Conservation (phyloP, 1,139 yeast genomes). For the Blastobotrys raffinosifermentans region DNA sequence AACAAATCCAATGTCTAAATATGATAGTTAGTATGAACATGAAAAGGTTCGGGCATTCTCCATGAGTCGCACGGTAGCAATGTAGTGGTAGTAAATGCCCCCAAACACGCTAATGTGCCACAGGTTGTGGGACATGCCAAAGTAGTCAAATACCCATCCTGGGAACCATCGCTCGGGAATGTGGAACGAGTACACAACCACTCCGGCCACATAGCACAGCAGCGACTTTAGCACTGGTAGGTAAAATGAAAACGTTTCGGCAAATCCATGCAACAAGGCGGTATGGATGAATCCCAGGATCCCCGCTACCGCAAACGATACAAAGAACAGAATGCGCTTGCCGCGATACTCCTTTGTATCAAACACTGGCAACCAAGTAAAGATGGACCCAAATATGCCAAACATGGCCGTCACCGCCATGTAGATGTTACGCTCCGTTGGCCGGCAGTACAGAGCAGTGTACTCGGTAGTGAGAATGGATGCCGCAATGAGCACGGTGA, state of each 20-base stretch:
- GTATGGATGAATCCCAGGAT: constrained; percentile 56
- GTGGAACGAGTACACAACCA: constrained; percentile 78
- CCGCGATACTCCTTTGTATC: constrained; percentile 82
- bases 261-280: constrained; percentile 51
- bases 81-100: constrained; percentile 83
- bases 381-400: constrained; percentile 65
- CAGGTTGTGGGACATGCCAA: constrained; percentile 90
- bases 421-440: constrained; percentile 44
- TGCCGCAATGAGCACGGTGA: constrained; percentile 84
- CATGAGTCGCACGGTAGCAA: constrained; percentile 68
- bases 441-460: constrained; percentile 62
- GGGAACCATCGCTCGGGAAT: constrained; percentile 79
- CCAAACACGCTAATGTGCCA: constrained; percentile 92
- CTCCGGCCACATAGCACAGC: constrained; percentile 73
- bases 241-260: constrained; percentile 47
- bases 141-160: constrained; percentile 49
- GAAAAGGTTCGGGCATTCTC: constrained; percentile 32
- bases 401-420: constrained; percentile 57
- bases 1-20: too few species aligned
- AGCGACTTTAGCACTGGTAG: constrained; percentile 62
- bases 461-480: constrained; percentile 84
- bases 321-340: constrained; percentile 74
- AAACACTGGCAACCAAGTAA: constrained; percentile 88
- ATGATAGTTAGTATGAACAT: too few species aligned
- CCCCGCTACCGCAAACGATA: constrained; percentile 75